Evolutionary conservation across 441 rosid genomes (phyloP).

Genomic region (Syzygium syzygioides): DNA sequence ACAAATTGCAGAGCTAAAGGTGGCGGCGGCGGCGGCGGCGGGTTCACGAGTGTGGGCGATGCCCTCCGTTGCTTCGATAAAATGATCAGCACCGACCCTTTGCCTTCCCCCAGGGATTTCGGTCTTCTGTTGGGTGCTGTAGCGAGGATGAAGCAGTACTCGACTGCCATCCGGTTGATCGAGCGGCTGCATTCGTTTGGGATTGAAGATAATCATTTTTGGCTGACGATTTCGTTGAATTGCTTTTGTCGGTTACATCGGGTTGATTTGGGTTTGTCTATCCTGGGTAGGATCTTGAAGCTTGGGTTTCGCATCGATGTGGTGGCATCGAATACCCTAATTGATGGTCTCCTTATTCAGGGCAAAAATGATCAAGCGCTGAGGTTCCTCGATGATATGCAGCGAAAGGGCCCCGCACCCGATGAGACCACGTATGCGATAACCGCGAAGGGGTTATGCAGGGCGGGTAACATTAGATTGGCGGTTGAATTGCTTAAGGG

Average conservation of each 20-base stretch:
- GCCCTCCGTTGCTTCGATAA: not conserved
- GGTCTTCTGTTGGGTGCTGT: not conserved
- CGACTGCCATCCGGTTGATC: not conserved
- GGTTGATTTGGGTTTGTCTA: not conserved
- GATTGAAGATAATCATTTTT: not conserved
- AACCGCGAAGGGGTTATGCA: not conserved
- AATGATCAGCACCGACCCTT: not conserved
- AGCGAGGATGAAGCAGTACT: not conserved
- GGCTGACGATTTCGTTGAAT: not conserved
- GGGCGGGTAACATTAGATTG: not conserved
- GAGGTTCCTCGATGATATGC: not conserved
- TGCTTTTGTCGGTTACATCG: not conserved
- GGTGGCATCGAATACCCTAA: not conserved
- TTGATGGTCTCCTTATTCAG: not conserved
- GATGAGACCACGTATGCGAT: not conserved
- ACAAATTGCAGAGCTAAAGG: no score
- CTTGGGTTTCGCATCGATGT: not conserved
- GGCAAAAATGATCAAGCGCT: not conserved
- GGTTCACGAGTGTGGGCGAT: not conserved
- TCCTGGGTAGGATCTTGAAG: not conserved
- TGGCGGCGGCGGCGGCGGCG: not conserved
- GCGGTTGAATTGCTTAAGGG: not conserved
- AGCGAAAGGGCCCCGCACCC: rapidly evolving
- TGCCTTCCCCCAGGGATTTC: not conserved
- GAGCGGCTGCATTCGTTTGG: not conserved